Evolutionary conservation across 352 stramenopile species (phyloP).

Genomic region (Phytopythium sindhum): DNA sequence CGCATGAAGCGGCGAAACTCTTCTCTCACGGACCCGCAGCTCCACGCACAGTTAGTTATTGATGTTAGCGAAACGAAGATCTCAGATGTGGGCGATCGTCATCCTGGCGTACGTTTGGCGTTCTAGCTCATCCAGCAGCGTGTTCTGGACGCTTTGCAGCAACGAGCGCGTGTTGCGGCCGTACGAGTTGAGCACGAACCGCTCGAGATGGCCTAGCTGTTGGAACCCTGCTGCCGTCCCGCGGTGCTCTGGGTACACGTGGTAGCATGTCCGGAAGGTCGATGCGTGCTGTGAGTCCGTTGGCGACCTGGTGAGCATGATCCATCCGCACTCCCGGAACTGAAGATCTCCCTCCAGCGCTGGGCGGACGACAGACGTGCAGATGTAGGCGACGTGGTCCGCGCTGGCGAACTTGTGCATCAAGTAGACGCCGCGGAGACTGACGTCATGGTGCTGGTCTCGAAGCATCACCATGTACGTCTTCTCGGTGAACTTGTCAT

Average conservation of each 20-base stretch:
- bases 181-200: slow-evolving; percentile 3
- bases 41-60: too few relatives aligned
- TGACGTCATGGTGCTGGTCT: slow-evolving; percentile 1
- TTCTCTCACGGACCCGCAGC: too few relatives aligned
- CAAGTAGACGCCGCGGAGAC: slow-evolving; percentile 2
- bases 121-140: slow-evolving; percentile 2
- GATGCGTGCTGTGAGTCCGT: background rate
- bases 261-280: slow-evolving; percentile 4
- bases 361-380: background rate
- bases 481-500: slow-evolving; percentile 1
- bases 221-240: background rate
- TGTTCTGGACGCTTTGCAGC: background rate
- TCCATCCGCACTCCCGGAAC: slow-evolving; percentile 6
- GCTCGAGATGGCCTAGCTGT: background rate
- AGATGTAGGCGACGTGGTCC: background rate
- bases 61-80: too few relatives aligned
- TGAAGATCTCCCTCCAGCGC: background rate
- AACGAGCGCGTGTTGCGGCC: background rate
- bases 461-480: slow-evolving; percentile 6
- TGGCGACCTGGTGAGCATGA: background rate
- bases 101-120: background rate
- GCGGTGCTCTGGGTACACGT: background rate
- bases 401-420: slow-evolving; percentile 3
- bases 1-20: too few relatives aligned
- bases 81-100: too few relatives aligned